Percentiles rank a stretch among this genome's conserved stretches.
phyloP scores from a whole-genome alignment of 1,139 yeast species.

The Blastobotrys niveus region DNA sequence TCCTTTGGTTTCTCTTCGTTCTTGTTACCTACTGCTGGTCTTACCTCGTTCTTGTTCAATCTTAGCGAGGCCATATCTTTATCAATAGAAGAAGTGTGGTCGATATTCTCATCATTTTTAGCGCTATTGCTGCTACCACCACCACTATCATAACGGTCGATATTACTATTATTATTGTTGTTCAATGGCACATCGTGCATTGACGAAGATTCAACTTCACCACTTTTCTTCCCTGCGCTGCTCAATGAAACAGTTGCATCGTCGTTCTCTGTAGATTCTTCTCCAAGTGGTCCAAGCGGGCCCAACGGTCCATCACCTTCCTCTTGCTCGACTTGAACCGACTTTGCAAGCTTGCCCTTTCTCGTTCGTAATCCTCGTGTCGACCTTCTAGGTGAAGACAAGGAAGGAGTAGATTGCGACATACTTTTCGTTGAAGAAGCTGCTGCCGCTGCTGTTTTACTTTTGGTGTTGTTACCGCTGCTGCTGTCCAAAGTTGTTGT shows the following conservation, averaged over 20 bases:
- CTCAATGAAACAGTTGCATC: not conserved
- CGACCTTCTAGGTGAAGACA: constrained; percentile 10
- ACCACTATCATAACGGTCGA: too few relatives aligned
- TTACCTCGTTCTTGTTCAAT: not conserved
- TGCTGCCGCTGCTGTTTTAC: constrained; percentile 1
- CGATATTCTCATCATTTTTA: constrained; percentile 1
- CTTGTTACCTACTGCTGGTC: not conserved
- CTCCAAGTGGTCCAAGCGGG: constrained; percentile 12
- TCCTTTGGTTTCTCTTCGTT: constrained; percentile 5
- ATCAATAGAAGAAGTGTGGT: too few relatives aligned
- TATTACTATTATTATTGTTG: not conserved
- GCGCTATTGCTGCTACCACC: too few relatives aligned
- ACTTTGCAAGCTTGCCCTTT: constrained; percentile 17
- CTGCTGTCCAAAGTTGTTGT: constrained; percentile 7
- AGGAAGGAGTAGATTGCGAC: constrained; percentile 11
- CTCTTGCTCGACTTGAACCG: constrained; percentile 12
- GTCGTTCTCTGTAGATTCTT: not conserved
- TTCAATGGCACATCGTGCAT: constrained; percentile 10
- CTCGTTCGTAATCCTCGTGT: constrained; percentile 15
- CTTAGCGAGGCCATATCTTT: constrained; percentile 1
- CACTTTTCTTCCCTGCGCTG: not conserved
- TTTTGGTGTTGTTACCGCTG: constrained; percentile 2
- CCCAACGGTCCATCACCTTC: constrained; percentile 14
- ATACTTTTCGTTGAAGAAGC: too few relatives aligned
- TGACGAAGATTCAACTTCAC: not conserved